Conservation (phyloP, 2,329 filamentous ascomycete genomes). For the Metarhizium humberi region DNA sequence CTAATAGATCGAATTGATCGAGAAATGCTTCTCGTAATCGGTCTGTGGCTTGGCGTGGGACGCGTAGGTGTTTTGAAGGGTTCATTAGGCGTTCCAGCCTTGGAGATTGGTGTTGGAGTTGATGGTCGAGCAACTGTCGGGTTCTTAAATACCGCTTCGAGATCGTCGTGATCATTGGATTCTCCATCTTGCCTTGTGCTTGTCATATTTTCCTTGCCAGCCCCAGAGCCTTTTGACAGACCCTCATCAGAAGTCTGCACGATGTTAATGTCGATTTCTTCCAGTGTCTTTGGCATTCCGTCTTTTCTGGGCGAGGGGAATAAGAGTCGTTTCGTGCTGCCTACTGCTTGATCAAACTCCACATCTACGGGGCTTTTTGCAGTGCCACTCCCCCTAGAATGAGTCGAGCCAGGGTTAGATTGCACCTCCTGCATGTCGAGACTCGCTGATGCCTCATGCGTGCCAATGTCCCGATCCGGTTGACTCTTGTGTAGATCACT, state of each 20-base stretch:
- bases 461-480: neutral
- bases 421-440: constrained; percentile 9
- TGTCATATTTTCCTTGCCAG: constrained; percentile 37
- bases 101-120: constrained; percentile 41
- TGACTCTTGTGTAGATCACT: constrained; percentile 10
- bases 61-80: constrained; percentile 54
- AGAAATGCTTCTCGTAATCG: constrained; percentile 51
- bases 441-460: neutral
- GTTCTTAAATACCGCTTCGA: constrained; percentile 60
- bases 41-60: constrained; percentile 52
- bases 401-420: constrained; percentile 34
- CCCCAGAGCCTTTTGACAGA: constrained; percentile 14
- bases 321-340: constrained; percentile 57
- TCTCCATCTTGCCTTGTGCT: constrained; percentile 4
- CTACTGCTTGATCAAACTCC: constrained; percentile 37
- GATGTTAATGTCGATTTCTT: constrained; percentile 46
- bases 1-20: constrained; percentile 41
- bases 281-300: constrained; percentile 50
- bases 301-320: constrained; percentile 70
- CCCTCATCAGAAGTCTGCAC: constrained; percentile 33
- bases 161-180: constrained; percentile 37
- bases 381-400: constrained; percentile 46
- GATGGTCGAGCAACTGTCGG: constrained; percentile 35
- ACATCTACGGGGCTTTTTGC: constrained; percentile 47
- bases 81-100: constrained; percentile 26